These are phyloP conservation scores for Xylaria palmicola DNA, from an alignment of 495 filamentous ascomycete genomes.

Conservation along the genomic window DNA sequence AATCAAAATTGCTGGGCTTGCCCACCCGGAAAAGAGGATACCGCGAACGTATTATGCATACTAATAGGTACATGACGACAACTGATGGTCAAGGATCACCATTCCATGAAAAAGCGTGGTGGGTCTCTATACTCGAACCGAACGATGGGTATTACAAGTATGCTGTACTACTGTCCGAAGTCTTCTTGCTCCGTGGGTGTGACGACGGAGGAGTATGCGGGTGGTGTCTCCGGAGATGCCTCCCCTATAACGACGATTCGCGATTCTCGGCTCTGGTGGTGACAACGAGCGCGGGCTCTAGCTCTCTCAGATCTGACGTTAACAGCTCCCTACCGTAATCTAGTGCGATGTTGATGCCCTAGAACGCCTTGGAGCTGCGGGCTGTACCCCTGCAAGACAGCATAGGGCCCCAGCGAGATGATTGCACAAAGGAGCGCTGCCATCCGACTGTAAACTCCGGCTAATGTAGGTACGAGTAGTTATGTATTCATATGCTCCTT, in stretches of 20 bases:
- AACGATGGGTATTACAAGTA: neutral
- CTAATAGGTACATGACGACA: slow-evolving; percentile 4
- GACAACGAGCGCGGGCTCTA: too few relatives aligned
- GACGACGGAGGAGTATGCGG: too few relatives aligned
- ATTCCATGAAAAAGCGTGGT: neutral
- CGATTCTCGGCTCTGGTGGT: too few relatives aligned
- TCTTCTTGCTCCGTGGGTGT: too few relatives aligned
- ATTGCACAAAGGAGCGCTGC: neutral
- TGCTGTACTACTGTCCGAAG: neutral
- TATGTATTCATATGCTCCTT: too few relatives aligned
- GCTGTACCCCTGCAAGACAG: neutral
- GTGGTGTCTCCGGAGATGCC: too few relatives aligned
- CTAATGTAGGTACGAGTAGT: too few relatives aligned
- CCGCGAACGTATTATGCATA: neutral
- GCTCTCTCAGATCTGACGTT: too few relatives aligned
- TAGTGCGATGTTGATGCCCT: neutral
- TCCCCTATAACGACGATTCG: too few relatives aligned
- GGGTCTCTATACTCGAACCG: slow-evolving; percentile 1
- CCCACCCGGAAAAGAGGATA: too few relatives aligned
- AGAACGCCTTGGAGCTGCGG: neutral
- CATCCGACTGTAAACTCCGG: neutral
- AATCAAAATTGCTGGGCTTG: too few relatives aligned
- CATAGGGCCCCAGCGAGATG: neutral
- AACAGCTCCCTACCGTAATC: neutral
- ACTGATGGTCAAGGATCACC: neutral